Evolutionary conservation across 768 basidiomycete genomes (phyloP), one percentile per base, ranked within the genome.

Genomic region (Leccinellum luteum): DNA sequence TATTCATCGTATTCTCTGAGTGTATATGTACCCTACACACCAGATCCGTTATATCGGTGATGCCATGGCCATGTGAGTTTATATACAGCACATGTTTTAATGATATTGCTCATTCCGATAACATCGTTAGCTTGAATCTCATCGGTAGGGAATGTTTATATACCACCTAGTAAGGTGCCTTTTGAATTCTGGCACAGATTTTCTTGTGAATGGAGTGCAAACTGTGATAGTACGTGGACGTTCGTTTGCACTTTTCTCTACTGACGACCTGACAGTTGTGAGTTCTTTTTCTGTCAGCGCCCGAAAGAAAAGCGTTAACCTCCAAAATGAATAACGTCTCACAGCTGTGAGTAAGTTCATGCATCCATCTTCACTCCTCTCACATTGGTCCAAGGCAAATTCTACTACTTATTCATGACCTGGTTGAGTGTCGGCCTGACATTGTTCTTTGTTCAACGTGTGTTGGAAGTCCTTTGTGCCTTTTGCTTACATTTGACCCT

Each of bases 261-360:
- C 50, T 64, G 12, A 67, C 21, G 2, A 41, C 21, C 25, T 27
- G 25, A 30, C 23, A 67, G 65, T 65, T 58, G 62, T 67, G 51
- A 21, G 60, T 65, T 23, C 12, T 12, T 27, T 8, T 32, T 51
- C 34, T 31, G 15, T 23, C 13, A 10, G n/a, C 13, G 14, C 15
- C 34, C 1, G 19, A 48, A 10, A 51, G 38, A n/a, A n/a, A 44
- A 4, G 10, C 43, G 14, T 48, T 21, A 6, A 31, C 15, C 27
- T 30, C 13, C 4, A 43, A 25, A 35, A 35, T 6, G 15, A 17
- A 17, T 34, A n/a, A n/a, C n/a, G 27, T 27, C 6, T 8, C 27
- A 50, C 25, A 62, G 56, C 30, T 62, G 56, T 55, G 30, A 54
- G 59, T 34, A 34, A 7, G 30, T 3, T 27, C 14, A 7, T 28